Evolutionary conservation across 352 stramenopile genomes (phyloP).

Genomic region (Plasmopara halstedii): DNA sequence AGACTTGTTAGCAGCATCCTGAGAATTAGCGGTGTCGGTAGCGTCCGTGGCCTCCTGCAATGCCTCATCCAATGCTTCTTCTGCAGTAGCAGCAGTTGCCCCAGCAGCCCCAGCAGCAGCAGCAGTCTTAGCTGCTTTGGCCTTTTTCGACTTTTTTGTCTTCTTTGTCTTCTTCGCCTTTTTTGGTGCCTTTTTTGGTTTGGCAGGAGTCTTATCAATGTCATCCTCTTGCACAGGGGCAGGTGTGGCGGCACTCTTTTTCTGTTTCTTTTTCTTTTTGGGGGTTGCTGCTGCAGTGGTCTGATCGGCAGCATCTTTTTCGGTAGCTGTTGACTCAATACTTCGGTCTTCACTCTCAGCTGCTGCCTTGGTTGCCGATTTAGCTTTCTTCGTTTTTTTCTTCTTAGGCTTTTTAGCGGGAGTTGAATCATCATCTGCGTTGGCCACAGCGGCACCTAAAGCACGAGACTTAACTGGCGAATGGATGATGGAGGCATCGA

Average conservation of each 20-base stretch:
- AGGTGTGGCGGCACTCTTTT: constrained; percentile 3
- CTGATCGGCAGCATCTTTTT: constrained; percentile 16
- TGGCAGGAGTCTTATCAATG: constrained; percentile 2
- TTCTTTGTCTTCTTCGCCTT: background rate
- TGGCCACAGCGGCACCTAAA: constrained; percentile 13
- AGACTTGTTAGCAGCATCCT: constrained; percentile 7
- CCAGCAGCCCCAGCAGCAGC: constrained; percentile 1
- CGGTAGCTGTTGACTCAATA: background rate
- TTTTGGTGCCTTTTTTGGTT: constrained; percentile 8
- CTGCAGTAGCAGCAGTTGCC: background rate
- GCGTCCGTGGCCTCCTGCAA: background rate
- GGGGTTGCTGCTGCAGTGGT: constrained; percentile 30
- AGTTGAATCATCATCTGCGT: constrained; percentile 15
- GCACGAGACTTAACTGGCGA: constrained; percentile 23
- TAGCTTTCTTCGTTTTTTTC: constrained; percentile 24
- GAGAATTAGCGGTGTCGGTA: background rate
- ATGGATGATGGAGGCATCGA: constrained; percentile 20
- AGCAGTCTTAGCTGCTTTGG: background rate
- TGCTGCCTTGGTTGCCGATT: background rate
- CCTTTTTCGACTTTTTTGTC: constrained; percentile 9
- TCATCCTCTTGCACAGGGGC: constrained; percentile 5
- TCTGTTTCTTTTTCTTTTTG: constrained; percentile 24
- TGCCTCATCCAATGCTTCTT: background rate
- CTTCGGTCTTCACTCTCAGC: background rate
- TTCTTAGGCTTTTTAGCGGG: constrained; percentile 15